These are phyloP conservation scores for Trypanosoma boissoni DNA, from an alignment of 208 protist genomes.

Conservation along the genomic window DNA sequence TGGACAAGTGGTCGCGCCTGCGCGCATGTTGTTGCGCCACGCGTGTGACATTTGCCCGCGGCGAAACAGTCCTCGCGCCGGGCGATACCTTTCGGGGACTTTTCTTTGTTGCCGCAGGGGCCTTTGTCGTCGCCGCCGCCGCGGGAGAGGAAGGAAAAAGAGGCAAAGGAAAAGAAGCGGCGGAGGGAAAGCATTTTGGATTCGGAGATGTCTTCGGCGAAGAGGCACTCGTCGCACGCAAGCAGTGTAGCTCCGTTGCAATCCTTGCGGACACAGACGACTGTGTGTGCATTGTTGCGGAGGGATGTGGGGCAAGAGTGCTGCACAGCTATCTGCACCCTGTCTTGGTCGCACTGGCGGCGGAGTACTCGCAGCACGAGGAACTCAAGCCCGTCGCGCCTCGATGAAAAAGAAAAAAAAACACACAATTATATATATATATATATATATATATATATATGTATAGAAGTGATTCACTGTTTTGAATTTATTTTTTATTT, in stretches of 20 bases:
- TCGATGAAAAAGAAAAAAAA: no score
- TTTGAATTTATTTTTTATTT: neutral
- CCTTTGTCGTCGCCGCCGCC: slow-evolving; percentile 27
- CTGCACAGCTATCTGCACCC: slow-evolving; percentile 34
- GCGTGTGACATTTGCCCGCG: slow-evolving; percentile 8
- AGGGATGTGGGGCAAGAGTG: slow-evolving; percentile 41
- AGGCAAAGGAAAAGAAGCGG: no score
- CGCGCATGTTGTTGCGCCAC: slow-evolving; percentile 45
- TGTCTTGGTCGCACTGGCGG: slow-evolving; percentile 39
- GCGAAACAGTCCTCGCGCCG: slow-evolving; percentile 31
- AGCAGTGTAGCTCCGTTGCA: slow-evolving; percentile 48
- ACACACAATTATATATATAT: no score
- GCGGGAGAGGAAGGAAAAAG: no score
- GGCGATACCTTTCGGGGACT: slow-evolving; percentile 31
- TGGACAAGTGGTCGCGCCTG: slow-evolving; percentile 48
- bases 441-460: no score
- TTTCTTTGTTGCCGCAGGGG: slow-evolving; percentile 42
- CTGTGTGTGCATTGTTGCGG: slow-evolving; percentile 21
- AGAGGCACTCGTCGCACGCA: slow-evolving; percentile 44
- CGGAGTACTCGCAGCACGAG: slow-evolving; percentile 50
- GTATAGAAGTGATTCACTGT: no score
- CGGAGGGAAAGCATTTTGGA: slow-evolving; percentile 32
- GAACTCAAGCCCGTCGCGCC: slow-evolving; percentile 40
- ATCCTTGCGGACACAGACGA: slow-evolving; percentile 33
- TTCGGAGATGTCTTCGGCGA: slow-evolving; percentile 55